Percentiles rank a stretch among this genome's conserved stretches.
phyloP scores from a whole-genome alignment of 2,329 filamentous ascomycete genomes.

The Botryotinia convoluta region DNA sequence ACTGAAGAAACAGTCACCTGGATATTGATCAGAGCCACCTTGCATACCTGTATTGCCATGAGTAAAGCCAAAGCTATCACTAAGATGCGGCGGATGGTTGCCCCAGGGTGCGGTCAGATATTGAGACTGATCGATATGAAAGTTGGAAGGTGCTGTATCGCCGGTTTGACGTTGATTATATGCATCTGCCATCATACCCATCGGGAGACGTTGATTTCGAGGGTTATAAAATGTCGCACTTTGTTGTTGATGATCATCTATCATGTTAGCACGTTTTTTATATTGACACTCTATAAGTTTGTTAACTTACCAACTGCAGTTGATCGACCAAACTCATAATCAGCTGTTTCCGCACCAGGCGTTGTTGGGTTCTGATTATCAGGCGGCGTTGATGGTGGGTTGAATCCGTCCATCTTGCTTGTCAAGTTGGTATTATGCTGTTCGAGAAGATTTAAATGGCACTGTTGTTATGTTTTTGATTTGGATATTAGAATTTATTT shows the following conservation, averaged over 20 bases:
- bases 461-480: not conserved
- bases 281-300: not conserved
- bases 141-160: not conserved
- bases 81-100: not conserved
- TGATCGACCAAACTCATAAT: not conserved
- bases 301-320: not conserved
- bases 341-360: not conserved
- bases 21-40: not conserved
- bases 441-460: not conserved
- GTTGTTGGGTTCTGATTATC: not conserved
- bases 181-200: not conserved
- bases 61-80: not conserved
- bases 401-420: not conserved
- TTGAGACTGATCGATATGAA: accelerated
- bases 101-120: accelerated
- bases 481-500: not conserved
- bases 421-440: not conserved
- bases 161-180: not conserved
- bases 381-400: not conserved
- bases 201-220: not conserved
- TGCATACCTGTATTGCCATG: not conserved
- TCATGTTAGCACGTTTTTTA: not conserved
- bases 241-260: not conserved
- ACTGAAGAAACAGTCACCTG: not conserved
- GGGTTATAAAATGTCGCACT: not conserved